phyloP scores from a whole-genome alignment of 257 asterid genomes.

The Cinchona pubescens region DNA sequence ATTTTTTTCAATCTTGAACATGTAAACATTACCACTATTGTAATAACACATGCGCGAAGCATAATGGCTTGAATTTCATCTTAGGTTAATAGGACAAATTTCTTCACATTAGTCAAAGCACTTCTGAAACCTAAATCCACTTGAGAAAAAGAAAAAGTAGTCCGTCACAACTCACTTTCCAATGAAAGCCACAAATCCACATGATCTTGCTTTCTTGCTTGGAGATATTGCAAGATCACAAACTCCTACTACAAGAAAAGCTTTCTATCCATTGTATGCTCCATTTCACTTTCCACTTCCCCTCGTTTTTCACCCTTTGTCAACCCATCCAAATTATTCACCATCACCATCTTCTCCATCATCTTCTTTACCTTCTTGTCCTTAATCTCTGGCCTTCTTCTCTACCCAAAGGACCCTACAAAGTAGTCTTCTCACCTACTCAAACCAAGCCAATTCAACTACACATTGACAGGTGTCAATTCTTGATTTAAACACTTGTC shows the following conservation, averaged over 20 bases:
- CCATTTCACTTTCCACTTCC: constrained; percentile 3
- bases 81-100: constrained; percentile 20
- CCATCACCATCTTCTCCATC: constrained; percentile 14
- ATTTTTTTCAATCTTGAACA: not conserved
- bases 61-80: constrained; percentile 13
- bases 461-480: constrained; percentile 35
- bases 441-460: constrained; percentile 16
- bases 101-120: constrained; percentile 27
- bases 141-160: constrained; percentile 15
- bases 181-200: constrained; percentile 37
- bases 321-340: not conserved
- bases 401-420: constrained; percentile 21
- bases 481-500: constrained; percentile 34
- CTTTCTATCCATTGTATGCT: constrained; percentile 1
- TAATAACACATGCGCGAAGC: constrained; percentile 20
- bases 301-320: not conserved
- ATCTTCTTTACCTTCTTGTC: not conserved
- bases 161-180: constrained; percentile 32
- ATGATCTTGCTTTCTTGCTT: constrained; percentile 50
- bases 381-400: not conserved
- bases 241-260: constrained; percentile 34
- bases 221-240: constrained; percentile 49
- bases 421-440: constrained; percentile 21
- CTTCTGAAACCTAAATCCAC: constrained; percentile 25
- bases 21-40: not conserved